Base-by-base conservation (phyloP, 1,139 yeast genomes). In the Blastobotrys niveus region DNA sequence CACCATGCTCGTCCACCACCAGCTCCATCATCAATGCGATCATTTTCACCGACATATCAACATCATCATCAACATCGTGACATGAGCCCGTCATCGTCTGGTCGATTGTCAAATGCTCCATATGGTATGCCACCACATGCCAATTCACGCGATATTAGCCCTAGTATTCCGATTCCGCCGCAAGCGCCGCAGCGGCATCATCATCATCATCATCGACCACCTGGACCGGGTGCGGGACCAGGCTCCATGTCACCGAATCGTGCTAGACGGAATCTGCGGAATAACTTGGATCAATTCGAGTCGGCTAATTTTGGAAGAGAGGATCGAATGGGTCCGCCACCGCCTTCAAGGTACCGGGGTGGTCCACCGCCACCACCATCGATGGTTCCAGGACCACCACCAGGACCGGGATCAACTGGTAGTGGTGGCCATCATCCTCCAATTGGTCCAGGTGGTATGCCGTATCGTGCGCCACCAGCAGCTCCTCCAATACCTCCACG, bases 221-320 rank as follows among this genome's bases (percentile, higher is more conserved):
- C 43, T 2, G 24, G 38, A 7, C 24, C 34, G 15, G 29, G 32
- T 19, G 24, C 37, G 7, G 27, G 41, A 6, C 18, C 43, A 3
- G 25, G 38, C 5, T 39, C 43, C 15, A 33, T 40, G 37, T 34
- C 43, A 10, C 43, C 43, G 8, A 34, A 20, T 19, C 32, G 43
- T 3, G 15, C 27, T 4, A 25, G 20, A 19, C 17, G 34, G 15
- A 27, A 40, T 21, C 29, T 53, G 20, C 42, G 56, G 9, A 35
- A 48, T 32, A 49, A 49, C 31, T 43, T 53, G 22, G 55, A 49
- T 39, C 35, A 48, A 5, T 52, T 49, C 35, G 56, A 52, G 35
- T 49, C 54, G 10, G 53, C 56, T 1, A 45, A 34, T 26, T 52
- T 53, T 43, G 56, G 56, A 1, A 42, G 54, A 6, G 52, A 52